Conservation (phyloP, 345 rosid species). For the Kandelia obovata region DNA sequence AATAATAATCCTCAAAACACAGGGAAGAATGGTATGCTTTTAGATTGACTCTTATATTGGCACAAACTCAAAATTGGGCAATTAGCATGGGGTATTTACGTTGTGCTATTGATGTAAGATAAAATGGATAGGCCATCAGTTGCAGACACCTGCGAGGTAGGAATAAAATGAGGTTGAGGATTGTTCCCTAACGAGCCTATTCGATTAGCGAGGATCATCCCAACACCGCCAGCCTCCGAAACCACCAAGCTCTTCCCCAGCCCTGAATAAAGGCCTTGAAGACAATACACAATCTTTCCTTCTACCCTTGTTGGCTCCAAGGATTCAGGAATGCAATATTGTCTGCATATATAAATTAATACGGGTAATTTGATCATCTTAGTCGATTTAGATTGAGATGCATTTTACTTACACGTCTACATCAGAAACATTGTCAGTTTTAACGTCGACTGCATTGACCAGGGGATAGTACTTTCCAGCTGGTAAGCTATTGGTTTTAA, state of each 20-base stretch:
- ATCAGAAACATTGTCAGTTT: constrained; percentile 3
- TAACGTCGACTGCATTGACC: constrained; percentile 13
- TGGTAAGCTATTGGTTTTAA: constrained; percentile 14
- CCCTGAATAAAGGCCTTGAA: neutral
- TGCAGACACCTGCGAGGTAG: neutral
- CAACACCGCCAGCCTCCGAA: neutral
- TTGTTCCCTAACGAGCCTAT: neutral
- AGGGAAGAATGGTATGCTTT: no score
- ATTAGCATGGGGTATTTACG: neutral
- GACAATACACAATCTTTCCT: constrained; percentile 2
- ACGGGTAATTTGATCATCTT: neutral
- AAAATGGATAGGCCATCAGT: neutral
- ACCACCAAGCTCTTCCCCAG: neutral
- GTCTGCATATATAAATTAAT: neutral
- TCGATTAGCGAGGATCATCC: neutral
- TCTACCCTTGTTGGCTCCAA: neutral
- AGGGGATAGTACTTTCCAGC: constrained; percentile 15
- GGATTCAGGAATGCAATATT: neutral
- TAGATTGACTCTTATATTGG: no score
- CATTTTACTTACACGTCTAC: constrained; percentile 15
- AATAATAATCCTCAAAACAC: no score
- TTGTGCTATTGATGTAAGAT: neutral
- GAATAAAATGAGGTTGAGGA: neutral
- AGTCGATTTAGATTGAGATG: neutral
- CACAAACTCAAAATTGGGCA: neutral